Evolutionary conservation across 2,329 filamentous ascomycete genomes (phyloP).

Genomic region (Exophiala viscosa): DNA sequence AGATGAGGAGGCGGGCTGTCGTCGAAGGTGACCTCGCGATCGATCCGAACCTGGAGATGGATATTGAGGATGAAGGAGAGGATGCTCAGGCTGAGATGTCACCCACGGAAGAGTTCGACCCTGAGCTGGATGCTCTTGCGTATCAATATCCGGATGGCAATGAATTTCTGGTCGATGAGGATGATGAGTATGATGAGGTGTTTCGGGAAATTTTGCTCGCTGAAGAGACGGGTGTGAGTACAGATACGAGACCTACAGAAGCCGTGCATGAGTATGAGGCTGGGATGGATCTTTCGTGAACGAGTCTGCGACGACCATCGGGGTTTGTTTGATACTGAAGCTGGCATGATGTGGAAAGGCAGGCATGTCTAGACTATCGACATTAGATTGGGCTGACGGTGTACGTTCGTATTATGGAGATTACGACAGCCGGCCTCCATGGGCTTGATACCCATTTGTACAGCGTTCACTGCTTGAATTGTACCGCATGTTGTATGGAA

Average conservation of each 20-base stretch:
- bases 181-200: constrained; percentile 58
- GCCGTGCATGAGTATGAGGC: not conserved
- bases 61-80: constrained; percentile 28
- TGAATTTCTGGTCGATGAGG: constrained; percentile 34
- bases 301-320: no score
- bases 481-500: no score
- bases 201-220: constrained; percentile 59
- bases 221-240: not conserved
- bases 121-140: constrained; percentile 10
- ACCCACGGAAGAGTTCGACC: constrained; percentile 22
- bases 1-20: constrained; percentile 20
- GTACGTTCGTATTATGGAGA: no score
- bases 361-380: no score
- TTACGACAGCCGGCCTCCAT: no score
- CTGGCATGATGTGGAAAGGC: no score
- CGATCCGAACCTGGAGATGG: not conserved
- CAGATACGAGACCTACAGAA: not conserved
- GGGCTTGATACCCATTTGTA: no score
- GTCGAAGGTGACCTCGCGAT: not conserved
- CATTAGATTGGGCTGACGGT: no score
- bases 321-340: no score
- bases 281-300: constrained; percentile 12
- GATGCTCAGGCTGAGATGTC: constrained; percentile 21
- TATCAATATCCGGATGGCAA: constrained; percentile 26
- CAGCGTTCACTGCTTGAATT: no score